These are phyloP conservation scores for Cutaneotrichosporon daszewskae DNA, from an alignment of 1,284 basidiomycete species.

Conservation along the genomic window DNA sequence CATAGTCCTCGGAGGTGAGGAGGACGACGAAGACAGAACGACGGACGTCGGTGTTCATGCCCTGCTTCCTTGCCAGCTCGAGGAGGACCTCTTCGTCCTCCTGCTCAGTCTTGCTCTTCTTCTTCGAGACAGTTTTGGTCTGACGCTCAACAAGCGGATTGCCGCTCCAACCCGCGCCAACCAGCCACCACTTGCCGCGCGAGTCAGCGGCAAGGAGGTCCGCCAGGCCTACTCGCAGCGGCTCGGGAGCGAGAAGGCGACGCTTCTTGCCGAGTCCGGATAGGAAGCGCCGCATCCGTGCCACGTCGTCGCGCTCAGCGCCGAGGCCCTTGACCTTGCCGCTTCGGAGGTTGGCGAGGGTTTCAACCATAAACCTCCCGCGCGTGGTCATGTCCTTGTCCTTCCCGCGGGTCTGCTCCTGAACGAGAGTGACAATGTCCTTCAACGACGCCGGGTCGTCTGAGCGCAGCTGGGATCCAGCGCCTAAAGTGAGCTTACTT, in stretches of 20 bases:
- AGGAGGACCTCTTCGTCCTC: slow-evolving; percentile 57
- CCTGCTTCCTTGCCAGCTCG: slow-evolving; percentile 81
- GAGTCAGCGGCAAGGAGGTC: slow-evolving; percentile 79
- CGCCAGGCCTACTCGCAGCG: slow-evolving; percentile 72
- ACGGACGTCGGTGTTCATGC: slow-evolving; percentile 97
- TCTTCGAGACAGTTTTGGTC: neutral
- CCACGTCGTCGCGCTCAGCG: slow-evolving; percentile 49
- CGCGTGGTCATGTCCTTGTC: slow-evolving; percentile 57
- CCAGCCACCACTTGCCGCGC: slow-evolving; percentile 97
- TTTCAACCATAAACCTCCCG: slow-evolving; percentile 88
- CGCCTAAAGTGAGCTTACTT: slow-evolving; percentile 53
- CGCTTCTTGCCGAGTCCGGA: slow-evolving; percentile 66
- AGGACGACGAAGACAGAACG: slow-evolving; percentile 85
- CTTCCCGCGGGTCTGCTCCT: slow-evolving; percentile 60
- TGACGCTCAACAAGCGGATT: slow-evolving; percentile 68
- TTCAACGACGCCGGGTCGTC: slow-evolving; percentile 54
- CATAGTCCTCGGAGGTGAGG: slow-evolving; percentile 94
- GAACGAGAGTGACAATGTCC: slow-evolving; percentile 58
- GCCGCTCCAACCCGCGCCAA: slow-evolving; percentile 93
- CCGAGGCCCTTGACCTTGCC: slow-evolving; percentile 76
- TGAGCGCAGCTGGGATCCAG: slow-evolving; percentile 77
- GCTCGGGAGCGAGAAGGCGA: slow-evolving; percentile 70
- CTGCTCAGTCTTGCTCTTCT: slow-evolving; percentile 11
- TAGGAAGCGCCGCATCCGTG: slow-evolving; percentile 79
- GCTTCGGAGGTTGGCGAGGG: slow-evolving; percentile 79